Evolutionary conservation across 371 early-diverging fungal genomes (phyloP).

Genomic region (Neoconidiobolus thromboides): DNA sequence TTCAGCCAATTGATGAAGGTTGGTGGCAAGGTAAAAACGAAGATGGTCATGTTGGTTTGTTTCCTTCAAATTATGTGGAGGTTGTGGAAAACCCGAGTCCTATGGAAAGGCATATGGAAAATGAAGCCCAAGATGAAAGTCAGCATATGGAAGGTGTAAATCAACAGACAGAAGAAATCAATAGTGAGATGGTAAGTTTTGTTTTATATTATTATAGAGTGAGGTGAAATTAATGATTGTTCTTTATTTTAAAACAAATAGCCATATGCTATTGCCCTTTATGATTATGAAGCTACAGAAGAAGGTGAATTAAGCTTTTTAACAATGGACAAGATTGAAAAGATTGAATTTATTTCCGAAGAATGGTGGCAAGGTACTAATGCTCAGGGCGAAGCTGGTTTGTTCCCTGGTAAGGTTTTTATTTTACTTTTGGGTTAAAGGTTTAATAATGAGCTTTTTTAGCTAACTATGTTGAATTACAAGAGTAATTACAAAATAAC

Average conservation of each 20-base stretch:
- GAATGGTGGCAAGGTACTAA: constrained; percentile 84
- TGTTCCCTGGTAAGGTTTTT: constrained; percentile 47
- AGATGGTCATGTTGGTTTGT: constrained; percentile 33
- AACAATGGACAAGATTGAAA: constrained; percentile 50
- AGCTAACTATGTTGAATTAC: constrained; percentile 34
- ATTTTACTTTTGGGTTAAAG: not conserved
- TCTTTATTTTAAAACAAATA: not conserved
- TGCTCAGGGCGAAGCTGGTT: constrained; percentile 31
- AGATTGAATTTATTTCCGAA: constrained; percentile 63
- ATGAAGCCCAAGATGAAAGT: not conserved
- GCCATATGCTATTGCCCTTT: constrained; percentile 37
- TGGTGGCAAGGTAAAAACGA: constrained; percentile 62
- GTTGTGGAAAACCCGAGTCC: constrained; percentile 11
- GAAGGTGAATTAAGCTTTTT: constrained; percentile 70
- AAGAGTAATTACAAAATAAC: not conserved
- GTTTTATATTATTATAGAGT: no score
- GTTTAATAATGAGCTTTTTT: not conserved
- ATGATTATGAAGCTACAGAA: constrained; percentile 74
- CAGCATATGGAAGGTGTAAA: not conserved
- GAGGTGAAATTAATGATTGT: not conserved
- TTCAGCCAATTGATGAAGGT: constrained; percentile 58
- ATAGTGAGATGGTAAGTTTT: no score
- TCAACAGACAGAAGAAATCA: not conserved
- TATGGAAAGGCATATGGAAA: not conserved
- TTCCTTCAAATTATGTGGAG: constrained; percentile 67